Evolutionary conservation across 2,329 filamentous ascomycete species (phyloP).

Genomic region (Emmonsiellopsis sp.): DNA sequence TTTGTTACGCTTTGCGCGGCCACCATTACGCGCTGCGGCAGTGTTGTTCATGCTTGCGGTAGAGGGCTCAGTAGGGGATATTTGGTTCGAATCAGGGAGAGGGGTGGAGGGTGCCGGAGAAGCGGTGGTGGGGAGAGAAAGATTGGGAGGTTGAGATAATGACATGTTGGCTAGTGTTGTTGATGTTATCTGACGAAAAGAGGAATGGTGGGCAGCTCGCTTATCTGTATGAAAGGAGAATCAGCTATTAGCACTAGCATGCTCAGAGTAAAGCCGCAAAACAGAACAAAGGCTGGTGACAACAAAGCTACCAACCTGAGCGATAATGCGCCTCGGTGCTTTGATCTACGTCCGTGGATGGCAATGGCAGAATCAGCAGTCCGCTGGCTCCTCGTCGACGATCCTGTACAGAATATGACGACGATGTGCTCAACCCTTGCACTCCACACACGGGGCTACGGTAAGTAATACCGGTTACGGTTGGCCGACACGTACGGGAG

Average conservation of each 20-base stretch:
- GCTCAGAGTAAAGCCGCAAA: background rate
- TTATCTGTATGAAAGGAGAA: background rate
- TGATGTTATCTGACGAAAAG: background rate
- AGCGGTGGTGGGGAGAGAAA: background rate
- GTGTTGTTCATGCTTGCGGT: slow-evolving; percentile 3
- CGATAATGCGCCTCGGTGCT: background rate
- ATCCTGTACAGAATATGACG: background rate
- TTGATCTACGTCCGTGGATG: background rate
- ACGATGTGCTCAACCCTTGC: background rate
- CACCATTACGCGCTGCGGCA: slow-evolving; percentile 2
- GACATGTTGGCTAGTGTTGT: background rate
- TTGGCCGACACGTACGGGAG: background rate
- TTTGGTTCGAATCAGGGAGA: slow-evolving; percentile 18
- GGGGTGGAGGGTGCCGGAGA: slow-evolving; percentile 25
- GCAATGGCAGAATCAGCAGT: background rate
- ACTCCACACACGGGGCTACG: background rate
- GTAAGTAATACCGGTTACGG: background rate
- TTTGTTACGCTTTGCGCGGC: slow-evolving; percentile 30
- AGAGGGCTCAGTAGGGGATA: background rate
- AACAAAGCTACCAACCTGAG: background rate
- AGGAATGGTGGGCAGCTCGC: background rate
- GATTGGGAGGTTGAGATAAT: background rate
- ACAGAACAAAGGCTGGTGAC: background rate
- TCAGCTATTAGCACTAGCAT: background rate
- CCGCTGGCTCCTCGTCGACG: background rate